Percentiles rank a stretch among this genome's conserved stretches.
Evolutionary conservation across 2,329 filamentous ascomycete species (phyloP).

Genomic region (Fusarium avenaceum): DNA sequence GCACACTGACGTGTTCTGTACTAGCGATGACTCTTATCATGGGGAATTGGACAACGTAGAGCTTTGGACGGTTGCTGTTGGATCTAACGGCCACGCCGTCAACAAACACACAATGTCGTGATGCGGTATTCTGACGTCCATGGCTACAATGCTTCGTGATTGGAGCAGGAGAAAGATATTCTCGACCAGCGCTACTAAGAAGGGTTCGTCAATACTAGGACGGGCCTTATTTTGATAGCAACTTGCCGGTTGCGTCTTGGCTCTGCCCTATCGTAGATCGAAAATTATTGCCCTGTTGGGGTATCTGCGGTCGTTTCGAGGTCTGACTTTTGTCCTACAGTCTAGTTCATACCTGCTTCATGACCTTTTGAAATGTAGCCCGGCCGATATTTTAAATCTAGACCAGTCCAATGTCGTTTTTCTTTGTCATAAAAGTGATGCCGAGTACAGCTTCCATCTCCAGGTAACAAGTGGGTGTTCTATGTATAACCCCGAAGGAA

Average conservation of each 20-base stretch:
- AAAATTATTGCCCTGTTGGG: background rate
- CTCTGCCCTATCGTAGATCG: background rate
- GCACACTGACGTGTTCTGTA: conserved; percentile 2
- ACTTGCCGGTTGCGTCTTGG: conserved; percentile 8
- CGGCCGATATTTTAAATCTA: background rate
- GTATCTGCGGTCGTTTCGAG: conserved; percentile 4
- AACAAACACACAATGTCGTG: background rate
- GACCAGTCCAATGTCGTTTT: background rate
- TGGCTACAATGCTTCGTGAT: background rate
- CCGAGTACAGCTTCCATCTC: no score
- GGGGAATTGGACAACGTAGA: background rate
- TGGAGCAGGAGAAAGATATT: background rate
- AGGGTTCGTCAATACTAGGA: no score
- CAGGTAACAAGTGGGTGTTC: background rate
- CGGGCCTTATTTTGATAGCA: background rate
- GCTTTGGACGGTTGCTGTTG: conserved; percentile 6
- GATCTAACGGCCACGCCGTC: conserved; percentile 6
- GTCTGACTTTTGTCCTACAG: background rate
- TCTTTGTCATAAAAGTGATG: background rate
- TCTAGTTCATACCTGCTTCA: background rate
- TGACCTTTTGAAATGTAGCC: background rate
- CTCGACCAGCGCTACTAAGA: background rate
- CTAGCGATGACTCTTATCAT: conserved; percentile 6
- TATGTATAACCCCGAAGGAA: background rate
- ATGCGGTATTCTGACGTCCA: background rate